Evolutionary conservation across 306 rosid genomes (phyloP).

Genomic region (Gleditsia sinensis): DNA sequence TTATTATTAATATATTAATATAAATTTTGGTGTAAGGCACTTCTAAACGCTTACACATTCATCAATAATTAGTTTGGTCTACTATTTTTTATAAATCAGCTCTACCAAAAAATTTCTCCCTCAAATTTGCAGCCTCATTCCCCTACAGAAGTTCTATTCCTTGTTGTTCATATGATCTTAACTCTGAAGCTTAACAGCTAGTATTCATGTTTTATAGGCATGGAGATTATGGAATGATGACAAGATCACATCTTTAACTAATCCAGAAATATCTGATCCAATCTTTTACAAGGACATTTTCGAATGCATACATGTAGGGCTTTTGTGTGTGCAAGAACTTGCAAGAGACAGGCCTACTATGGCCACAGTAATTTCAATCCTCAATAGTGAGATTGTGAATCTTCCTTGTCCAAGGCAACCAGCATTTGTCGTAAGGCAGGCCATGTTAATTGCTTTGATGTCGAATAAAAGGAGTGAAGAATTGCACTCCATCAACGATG

Average conservation of each 20-base stretch:
- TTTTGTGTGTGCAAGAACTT: background rate
- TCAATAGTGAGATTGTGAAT: background rate
- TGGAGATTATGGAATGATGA: slow-evolving; percentile 3
- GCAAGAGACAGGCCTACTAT: background rate
- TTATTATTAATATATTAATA: too few species aligned
- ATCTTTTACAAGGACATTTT: background rate
- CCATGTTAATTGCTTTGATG: background rate
- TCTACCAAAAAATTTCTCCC: too few species aligned
- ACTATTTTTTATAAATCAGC: too few species aligned
- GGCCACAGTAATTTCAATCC: background rate
- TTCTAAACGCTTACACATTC: too few species aligned
- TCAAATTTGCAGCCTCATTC: too few species aligned
- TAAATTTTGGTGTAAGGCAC: too few species aligned
- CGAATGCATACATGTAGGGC: background rate
- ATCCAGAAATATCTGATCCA: background rate
- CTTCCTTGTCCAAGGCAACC: background rate
- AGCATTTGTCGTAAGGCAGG: too few species aligned
- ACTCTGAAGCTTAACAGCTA: too few species aligned
- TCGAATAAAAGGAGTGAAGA: background rate
- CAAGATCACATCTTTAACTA: background rate
- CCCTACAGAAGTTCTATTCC: too few species aligned
- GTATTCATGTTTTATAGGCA: background rate
- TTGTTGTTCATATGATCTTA: too few species aligned
- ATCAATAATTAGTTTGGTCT: too few species aligned
- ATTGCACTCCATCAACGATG: background rate